phyloP scores from a whole-genome alignment of 1,284 basidiomycete species.

The Exobasidium cylindrosporum region DNA sequence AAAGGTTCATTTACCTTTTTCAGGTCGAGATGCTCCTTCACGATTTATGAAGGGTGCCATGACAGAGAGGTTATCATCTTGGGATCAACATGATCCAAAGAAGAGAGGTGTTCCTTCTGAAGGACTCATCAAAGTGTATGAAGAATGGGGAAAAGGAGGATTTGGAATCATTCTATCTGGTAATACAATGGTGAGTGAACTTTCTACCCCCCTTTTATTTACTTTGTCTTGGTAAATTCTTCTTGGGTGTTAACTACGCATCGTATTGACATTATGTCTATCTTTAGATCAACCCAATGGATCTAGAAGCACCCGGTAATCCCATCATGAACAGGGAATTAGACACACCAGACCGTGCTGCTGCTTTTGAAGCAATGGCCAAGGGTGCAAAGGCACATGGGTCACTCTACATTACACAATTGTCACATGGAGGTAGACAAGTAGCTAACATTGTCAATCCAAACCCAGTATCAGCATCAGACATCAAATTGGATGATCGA shows the following conservation, averaged over 20 bases:
- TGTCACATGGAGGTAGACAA: constrained; percentile 58
- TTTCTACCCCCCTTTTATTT: constrained; percentile 12
- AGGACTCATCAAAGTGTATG: constrained; percentile 43
- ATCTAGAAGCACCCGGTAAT: constrained; percentile 22
- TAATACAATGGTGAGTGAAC: constrained; percentile 35
- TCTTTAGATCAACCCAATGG: constrained; percentile 5
- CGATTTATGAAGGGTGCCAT: constrained; percentile 40
- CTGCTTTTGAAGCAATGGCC: constrained; percentile 54
- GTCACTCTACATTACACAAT: constrained; percentile 57
- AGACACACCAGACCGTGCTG: constrained; percentile 41
- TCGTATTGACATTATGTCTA: constrained; percentile 10
- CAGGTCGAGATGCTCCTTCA: constrained; percentile 10
- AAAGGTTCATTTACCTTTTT: constrained; percentile 10
- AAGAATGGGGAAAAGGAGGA: constrained; percentile 44
- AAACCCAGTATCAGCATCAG: constrained; percentile 40
- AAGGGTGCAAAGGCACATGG: constrained; percentile 57
- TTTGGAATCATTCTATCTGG: constrained; percentile 38
- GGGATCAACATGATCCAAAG: constrained; percentile 37
- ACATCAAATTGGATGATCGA: constrained; percentile 40
- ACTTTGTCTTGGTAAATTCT: background rate
- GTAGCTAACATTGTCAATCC: constrained; percentile 29
- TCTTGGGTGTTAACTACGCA: background rate
- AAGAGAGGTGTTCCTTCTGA: constrained; percentile 43
- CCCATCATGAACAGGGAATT: constrained; percentile 27
- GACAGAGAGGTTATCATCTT: constrained; percentile 47